Conservation (phyloP, 352 stramenopile genomes). For the Globisporangium recalcitrans region DNA sequence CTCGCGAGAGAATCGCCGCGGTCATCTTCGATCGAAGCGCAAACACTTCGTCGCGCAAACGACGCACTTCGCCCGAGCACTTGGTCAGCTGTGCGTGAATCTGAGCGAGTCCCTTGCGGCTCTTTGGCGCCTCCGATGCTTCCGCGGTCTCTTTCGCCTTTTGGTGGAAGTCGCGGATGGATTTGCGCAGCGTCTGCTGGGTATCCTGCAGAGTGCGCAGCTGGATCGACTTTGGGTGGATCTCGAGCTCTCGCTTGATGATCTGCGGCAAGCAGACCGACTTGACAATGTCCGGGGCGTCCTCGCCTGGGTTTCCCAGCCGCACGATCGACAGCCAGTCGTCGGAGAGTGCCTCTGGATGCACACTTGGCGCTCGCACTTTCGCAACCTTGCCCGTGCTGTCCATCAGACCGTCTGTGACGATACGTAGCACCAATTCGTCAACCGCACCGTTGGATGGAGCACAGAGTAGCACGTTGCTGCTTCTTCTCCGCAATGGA, state of each 20-base stretch:
- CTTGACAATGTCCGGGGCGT: slow-evolving; percentile 68
- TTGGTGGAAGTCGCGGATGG: slow-evolving; percentile 74
- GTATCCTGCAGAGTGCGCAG: slow-evolving; percentile 56
- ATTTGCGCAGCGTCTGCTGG: slow-evolving; percentile 51
- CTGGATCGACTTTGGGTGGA: slow-evolving; percentile 77
- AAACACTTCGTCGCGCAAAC: slow-evolving; percentile 77
- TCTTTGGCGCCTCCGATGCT: slow-evolving; percentile 14
- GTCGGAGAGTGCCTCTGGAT: slow-evolving; percentile 37
- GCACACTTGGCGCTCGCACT: slow-evolving; percentile 66
- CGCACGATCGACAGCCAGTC: slow-evolving; percentile 75
- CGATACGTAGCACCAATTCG: slow-evolving; percentile 84
- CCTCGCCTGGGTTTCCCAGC: slow-evolving; percentile 70
- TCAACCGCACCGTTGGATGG: slow-evolving; percentile 90
- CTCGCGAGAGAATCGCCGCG: slow-evolving; percentile 57
- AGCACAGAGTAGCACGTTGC: slow-evolving; percentile 82
- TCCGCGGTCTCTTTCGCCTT: slow-evolving; percentile 38
- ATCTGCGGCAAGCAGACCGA: slow-evolving; percentile 75
- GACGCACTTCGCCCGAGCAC: slow-evolving; percentile 71
- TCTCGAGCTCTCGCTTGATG: slow-evolving; percentile 73
- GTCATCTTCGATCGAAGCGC: slow-evolving; percentile 71
- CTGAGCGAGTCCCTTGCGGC: slow-evolving; percentile 61
- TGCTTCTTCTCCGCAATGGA: slow-evolving; percentile 25
- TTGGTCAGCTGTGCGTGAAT: slow-evolving; percentile 72
- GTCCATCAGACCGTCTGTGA: slow-evolving; percentile 78
- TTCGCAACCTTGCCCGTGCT: slow-evolving; percentile 37